Conservation (phyloP, 108 stramenopile species). For the Asterionellopsis glacialis region DNA sequence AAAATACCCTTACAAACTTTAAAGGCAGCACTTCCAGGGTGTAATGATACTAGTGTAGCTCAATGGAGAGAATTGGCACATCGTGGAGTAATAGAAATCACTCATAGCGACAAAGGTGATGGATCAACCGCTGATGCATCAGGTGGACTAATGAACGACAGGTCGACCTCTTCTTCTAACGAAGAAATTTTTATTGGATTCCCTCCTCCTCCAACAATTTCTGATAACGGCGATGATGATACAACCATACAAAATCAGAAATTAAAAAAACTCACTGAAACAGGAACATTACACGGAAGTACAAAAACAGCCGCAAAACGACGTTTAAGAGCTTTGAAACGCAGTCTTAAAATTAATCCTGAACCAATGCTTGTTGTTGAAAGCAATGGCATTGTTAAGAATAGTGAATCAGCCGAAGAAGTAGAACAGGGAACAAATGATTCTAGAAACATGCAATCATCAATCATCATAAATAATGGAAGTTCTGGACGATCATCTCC, state of each 20-base stretch:
- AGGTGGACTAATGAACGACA: background rate
- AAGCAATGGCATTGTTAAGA: background rate
- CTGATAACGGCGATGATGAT: slow-evolving; percentile 2
- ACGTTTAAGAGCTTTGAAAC: slow-evolving; percentile 55
- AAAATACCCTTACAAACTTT: slow-evolving; percentile 49
- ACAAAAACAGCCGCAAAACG: slow-evolving; percentile 74
- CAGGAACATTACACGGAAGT: slow-evolving; percentile 57
- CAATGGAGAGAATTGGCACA: slow-evolving; percentile 25
- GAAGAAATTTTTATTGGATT: slow-evolving; percentile 39
- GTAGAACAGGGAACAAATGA: background rate
- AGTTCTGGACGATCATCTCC: slow-evolving; percentile 10
- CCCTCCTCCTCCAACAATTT: slow-evolving; percentile 41
- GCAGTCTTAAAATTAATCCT: slow-evolving; percentile 24
- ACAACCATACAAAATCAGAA: background rate
- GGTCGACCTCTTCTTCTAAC: slow-evolving; percentile 1
- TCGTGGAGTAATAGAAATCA: slow-evolving; percentile 39
- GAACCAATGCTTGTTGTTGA: slow-evolving; percentile 6
- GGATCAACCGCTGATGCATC: background rate
- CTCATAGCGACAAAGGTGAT: background rate
- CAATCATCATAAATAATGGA: background rate
- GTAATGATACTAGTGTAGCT: slow-evolving; percentile 4
- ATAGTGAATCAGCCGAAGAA: background rate
- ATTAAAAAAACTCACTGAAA: slow-evolving; percentile 22
- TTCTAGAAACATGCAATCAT: slow-evolving; percentile 1
- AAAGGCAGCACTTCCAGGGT: slow-evolving; percentile 32